phyloP scores from a whole-genome alignment of 2,329 filamentous ascomycete genomes.

The Tricladium varicosporioides region DNA sequence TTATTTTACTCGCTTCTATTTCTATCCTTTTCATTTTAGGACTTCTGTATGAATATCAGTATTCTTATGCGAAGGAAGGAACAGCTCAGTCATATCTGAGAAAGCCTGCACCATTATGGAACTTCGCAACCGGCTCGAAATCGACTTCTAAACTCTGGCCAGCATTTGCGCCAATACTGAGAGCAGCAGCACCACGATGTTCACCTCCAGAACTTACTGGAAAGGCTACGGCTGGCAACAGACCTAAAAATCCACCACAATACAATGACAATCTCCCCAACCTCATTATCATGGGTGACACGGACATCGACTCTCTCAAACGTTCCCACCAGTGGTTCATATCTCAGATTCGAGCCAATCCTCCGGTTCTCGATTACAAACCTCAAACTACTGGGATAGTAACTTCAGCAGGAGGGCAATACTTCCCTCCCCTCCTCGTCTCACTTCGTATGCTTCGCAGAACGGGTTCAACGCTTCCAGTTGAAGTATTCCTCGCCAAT shows the following conservation, averaged over 20 bases:
- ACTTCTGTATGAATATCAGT: background rate
- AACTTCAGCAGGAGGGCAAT: conserved; percentile 37
- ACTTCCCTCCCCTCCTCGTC: conserved; percentile 39
- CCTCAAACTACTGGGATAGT: conserved; percentile 38
- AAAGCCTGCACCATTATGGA: too few relatives aligned
- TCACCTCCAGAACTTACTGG: background rate
- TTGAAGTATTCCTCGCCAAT: conserved; percentile 41
- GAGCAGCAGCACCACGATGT: too few relatives aligned
- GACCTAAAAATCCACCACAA: background rate
- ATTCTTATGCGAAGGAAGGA: background rate
- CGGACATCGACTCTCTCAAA: background rate
- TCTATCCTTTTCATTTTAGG: background rate
- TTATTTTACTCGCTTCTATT: background rate
- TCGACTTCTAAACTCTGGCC: too few relatives aligned
- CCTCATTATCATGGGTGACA: background rate
- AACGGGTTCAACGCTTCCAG: conserved; percentile 38
- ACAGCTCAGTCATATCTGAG: too few relatives aligned
- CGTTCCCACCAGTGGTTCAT: background rate
- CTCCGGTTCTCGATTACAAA: background rate
- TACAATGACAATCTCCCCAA: background rate
- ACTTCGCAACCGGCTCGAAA: too few relatives aligned
- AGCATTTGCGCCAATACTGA: too few relatives aligned
- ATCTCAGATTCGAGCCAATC: background rate
- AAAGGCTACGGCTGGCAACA: background rate
- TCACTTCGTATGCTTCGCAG: conserved; percentile 40